Evolutionary conservation across 192 early-diverging fungal species (phyloP).

Genomic region (Podila horticola): DNA sequence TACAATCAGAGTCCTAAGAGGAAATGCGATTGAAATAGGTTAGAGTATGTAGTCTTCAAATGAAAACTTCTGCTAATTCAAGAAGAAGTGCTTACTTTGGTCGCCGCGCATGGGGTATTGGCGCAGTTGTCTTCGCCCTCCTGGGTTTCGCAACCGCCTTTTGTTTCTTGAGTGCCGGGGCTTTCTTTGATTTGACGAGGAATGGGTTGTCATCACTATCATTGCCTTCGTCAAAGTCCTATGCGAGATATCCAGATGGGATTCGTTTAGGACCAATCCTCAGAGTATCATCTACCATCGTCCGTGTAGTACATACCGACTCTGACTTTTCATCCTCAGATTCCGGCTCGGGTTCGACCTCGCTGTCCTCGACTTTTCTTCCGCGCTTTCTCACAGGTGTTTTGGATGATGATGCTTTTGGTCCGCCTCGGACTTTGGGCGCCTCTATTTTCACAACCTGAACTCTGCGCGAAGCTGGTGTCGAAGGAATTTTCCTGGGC

Average conservation of each 20-base stretch:
- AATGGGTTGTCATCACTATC: neutral
- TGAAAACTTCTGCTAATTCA: neutral
- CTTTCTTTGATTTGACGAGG: neutral
- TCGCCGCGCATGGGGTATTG: neutral
- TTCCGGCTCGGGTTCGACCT: neutral
- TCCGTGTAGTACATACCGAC: neutral
- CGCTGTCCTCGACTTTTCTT: neutral
- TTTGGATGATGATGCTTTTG: neutral
- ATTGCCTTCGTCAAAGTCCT: neutral
- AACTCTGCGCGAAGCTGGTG: neutral
- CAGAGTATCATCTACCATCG: neutral
- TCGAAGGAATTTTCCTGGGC: neutral
- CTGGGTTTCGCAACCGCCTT: neutral
- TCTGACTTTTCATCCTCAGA: neutral
- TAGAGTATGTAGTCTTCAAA: neutral
- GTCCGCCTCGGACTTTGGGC: neutral
- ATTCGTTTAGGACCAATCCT: neutral
- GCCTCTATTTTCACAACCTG: neutral
- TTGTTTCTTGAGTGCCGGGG: neutral
- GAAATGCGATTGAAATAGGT: neutral
- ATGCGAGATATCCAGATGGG: neutral
- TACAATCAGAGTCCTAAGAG: constrained; percentile 8
- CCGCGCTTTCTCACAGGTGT: neutral
- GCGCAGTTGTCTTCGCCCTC: neutral
- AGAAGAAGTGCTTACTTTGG: neutral